A percentile compares a stretch with the other conserved stretches of the same genome.
These are phyloP conservation scores for Sungouiella thailandica DNA, from an alignment of 805 yeast genomes.

Conservation along the genomic window DNA sequence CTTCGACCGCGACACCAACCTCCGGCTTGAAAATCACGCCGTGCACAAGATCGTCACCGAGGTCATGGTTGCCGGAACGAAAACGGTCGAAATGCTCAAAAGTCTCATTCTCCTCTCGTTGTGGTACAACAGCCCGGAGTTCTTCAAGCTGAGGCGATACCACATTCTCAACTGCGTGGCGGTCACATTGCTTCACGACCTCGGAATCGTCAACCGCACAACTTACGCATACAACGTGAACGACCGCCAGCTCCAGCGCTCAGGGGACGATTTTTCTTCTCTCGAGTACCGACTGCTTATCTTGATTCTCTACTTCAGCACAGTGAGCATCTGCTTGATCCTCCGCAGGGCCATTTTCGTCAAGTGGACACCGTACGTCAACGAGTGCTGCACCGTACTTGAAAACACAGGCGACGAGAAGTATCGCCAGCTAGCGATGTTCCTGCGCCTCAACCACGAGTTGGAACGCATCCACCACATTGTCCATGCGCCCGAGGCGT, in stretches of 20 bases:
- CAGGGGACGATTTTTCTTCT: conserved; percentile 17
- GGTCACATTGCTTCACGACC: conserved; percentile 64
- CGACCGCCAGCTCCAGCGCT: conserved; percentile 5
- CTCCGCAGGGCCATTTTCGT: conserved; percentile 58
- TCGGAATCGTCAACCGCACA: conserved; percentile 62
- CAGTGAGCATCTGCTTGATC: conserved; percentile 61
- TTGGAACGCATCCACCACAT: conserved; percentile 58
- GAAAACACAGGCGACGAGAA: conserved; percentile 29
- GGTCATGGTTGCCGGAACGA: conserved; percentile 63
- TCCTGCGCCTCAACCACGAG: conserved; percentile 54
- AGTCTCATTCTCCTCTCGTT: conserved; percentile 54
- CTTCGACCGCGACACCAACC: conserved; percentile 35
- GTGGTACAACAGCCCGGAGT: conserved; percentile 84
- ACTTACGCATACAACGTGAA: conserved; percentile 13
- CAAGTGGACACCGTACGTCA: conserved; percentile 61
- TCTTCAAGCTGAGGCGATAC: conserved; percentile 72
- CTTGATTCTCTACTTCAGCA: conserved; percentile 53
- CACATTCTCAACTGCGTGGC: conserved; percentile 65
- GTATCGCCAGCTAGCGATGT: conserved; percentile 45
- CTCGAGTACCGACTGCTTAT: conserved; percentile 49
- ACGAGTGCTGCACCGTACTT: conserved; percentile 52
- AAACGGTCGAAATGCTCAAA: conserved; percentile 63
- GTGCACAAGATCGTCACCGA: conserved; percentile 50
- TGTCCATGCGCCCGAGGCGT: conserved; percentile 36
- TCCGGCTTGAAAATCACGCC: conserved; percentile 50